Conservation (phyloP, 2,329 filamentous ascomycete genomes). For the Bisporella sp. region DNA sequence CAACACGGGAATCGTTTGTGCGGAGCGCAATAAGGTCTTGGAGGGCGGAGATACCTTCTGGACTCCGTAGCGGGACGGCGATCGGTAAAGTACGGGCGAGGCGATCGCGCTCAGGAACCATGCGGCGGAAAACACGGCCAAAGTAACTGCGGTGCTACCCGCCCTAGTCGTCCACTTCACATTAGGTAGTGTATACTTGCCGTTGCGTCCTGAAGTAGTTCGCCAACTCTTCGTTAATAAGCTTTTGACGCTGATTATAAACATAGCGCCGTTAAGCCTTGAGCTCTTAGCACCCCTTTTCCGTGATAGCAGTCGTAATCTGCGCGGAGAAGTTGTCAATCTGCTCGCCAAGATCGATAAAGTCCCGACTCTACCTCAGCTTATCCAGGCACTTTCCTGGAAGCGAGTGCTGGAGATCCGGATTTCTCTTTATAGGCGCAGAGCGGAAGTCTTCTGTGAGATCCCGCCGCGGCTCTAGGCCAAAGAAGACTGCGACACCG, state of each 20-base stretch:
- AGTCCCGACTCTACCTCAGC: conserved; percentile 2
- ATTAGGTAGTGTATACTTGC: not conserved
- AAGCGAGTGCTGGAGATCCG: conserved; percentile 8
- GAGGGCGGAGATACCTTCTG: conserved; percentile 8
- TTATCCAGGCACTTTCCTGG: conserved; percentile 6
- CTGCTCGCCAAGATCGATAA: conserved; percentile 5
- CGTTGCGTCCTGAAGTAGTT: conserved; percentile 1
- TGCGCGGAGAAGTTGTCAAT: conserved; percentile 2
- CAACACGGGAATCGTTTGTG: conserved; percentile 10
- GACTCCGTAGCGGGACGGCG: conserved; percentile 2
- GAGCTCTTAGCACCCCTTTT: conserved; percentile 5
- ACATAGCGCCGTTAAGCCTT: conserved; percentile 5
- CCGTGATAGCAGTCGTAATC: conserved; percentile 1
- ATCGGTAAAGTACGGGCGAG: conserved; percentile 9
- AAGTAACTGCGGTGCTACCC: conserved; percentile 6
- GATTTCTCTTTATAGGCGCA: conserved; percentile 9
- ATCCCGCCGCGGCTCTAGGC: conserved; percentile 6
- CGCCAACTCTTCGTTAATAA: conserved; percentile 7
- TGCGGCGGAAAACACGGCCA: conserved; percentile 2
- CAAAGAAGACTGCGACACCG: conserved; percentile 4
- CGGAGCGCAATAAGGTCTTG: conserved; percentile 8
- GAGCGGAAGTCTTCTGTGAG: conserved; percentile 10
- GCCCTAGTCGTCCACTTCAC: conserved; percentile 3
- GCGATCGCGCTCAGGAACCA: conserved; percentile 6
- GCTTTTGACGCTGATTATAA: conserved; percentile 7